Evolutionary conservation across 2,329 filamentous ascomycete species (phyloP), one percentile per base, ranked within the genome.

Genomic region (Fusarium luffae): DNA sequence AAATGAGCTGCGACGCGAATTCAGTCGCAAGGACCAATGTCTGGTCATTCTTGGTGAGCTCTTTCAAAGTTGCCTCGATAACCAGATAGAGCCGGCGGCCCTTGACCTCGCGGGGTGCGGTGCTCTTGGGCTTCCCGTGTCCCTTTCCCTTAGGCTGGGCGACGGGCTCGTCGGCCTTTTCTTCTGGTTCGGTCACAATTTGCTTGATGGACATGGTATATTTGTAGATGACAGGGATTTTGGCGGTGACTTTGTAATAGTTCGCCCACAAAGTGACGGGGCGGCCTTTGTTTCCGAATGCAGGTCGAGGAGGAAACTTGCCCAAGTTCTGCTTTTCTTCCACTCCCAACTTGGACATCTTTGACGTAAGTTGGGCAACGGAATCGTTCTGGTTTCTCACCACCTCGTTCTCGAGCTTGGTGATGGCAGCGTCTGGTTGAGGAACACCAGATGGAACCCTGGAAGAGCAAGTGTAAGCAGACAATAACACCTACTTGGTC

Each of bases 261-360:
- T 89, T 89, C 7, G 85, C 79, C 85, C 85, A 88, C 0, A 89
- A 77, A 3, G 78, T 70, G 4, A 86, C 81, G 0, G 74, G 46
- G 3, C 48, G 75, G 6, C 86, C 87, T 7, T 68, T 69, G 5
- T 74, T 80, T 21, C 86, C 85, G 66, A 83, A 88, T 3, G 81
- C 82, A 21, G 87, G 87, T 4, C 86, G 82, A 10, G 74, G 59
- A 4, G 86, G 84, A 48, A 88, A 80, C 19, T 74, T 64, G 28
- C 78, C 76, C 11, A 57, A 49, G 16, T 71, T 44, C 19, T 61
- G 58, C 30, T 74, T 72, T 16, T 69, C 68, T n/a, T 65, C 59
- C 19, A 81, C 62, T 21, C 68, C 69, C 25, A 83, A 71, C 41
- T 78, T 77, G 14, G 74, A 74, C 79, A 85, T 80, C 51, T 81